Evolutionary conservation across 495 filamentous ascomycete genomes (phyloP).

Genomic region (Neurospora sp.): DNA sequence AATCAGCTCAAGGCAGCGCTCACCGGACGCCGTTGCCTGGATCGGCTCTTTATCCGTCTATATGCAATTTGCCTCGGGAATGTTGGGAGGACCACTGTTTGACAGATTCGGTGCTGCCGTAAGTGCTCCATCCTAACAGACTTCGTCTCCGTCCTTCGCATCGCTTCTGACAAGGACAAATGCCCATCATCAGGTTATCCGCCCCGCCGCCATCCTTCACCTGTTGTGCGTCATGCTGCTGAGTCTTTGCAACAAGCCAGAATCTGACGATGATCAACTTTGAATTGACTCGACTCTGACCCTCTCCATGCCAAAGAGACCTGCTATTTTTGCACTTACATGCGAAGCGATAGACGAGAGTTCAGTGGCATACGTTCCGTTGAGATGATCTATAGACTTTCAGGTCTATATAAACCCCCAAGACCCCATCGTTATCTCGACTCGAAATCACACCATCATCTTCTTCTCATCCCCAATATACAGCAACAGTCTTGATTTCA

Average conservation of each 20-base stretch:
- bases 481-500: too few relatives aligned
- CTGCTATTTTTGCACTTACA: too few relatives aligned
- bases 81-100: slow-evolving; percentile 37
- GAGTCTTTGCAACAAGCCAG: slow-evolving; percentile 41
- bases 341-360: too few relatives aligned
- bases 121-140: neutral
- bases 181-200: slow-evolving; percentile 22
- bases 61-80: slow-evolving; percentile 32
- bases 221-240: slow-evolving; percentile 44
- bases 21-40: slow-evolving; percentile 48
- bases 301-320: too few relatives aligned
- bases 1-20: slow-evolving; percentile 36
- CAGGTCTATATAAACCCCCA: too few relatives aligned
- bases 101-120: slow-evolving; percentile 38
- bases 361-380: too few relatives aligned
- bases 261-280: too few relatives aligned
- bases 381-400: too few relatives aligned
- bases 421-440: too few relatives aligned
- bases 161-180: neutral
- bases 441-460: too few relatives aligned
- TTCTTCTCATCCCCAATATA: too few relatives aligned
- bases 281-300: too few relatives aligned
- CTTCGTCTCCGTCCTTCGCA: neutral
- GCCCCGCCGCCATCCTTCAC: slow-evolving; percentile 26
- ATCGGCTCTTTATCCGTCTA: slow-evolving; percentile 45